Conservation (phyloP, 345 rosid species). For the Syzygium jambos region DNA sequence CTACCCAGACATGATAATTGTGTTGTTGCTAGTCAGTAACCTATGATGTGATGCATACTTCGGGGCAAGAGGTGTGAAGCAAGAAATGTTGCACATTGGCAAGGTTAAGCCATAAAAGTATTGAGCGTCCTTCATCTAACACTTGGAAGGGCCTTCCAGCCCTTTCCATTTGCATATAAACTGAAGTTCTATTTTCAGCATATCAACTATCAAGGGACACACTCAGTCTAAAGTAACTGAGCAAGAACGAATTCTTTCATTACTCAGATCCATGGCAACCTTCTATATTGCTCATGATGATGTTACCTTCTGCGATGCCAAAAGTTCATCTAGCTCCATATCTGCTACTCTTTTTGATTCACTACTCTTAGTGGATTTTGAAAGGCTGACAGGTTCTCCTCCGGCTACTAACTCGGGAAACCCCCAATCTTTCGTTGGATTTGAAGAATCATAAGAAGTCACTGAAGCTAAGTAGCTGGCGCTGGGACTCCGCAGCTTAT, state of each 20-base stretch:
- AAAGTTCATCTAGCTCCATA: conserved; percentile 16
- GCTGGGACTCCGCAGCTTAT: conserved; percentile 70
- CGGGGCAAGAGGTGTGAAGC: not conserved
- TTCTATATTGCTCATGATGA: not conserved
- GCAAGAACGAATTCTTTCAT: not conserved
- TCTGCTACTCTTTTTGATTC: conserved; percentile 22
- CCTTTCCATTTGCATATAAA: not conserved
- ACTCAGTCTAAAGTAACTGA: not conserved
- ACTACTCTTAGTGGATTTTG: conserved; percentile 10
- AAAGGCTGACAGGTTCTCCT: conserved; percentile 10
- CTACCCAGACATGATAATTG: not conserved
- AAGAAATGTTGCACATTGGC: not conserved
- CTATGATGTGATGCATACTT: not conserved
- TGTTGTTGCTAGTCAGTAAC: not conserved
- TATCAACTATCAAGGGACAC: not conserved
- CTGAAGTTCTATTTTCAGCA: not conserved
- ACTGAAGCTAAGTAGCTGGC: conserved; percentile 60
- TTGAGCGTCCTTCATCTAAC: not conserved
- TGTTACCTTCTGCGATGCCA: conserved; percentile 45
- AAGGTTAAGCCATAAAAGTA: not conserved
- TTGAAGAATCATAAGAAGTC: conserved; percentile 64
- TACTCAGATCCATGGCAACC: not conserved
- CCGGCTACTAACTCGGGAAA: conserved; percentile 52
- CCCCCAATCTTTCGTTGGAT: conserved; percentile 88
- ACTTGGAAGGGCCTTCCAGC: not conserved